Conservation (phyloP, 1,284 basidiomycete species). For the Phellinidium pouzarii region DNA sequence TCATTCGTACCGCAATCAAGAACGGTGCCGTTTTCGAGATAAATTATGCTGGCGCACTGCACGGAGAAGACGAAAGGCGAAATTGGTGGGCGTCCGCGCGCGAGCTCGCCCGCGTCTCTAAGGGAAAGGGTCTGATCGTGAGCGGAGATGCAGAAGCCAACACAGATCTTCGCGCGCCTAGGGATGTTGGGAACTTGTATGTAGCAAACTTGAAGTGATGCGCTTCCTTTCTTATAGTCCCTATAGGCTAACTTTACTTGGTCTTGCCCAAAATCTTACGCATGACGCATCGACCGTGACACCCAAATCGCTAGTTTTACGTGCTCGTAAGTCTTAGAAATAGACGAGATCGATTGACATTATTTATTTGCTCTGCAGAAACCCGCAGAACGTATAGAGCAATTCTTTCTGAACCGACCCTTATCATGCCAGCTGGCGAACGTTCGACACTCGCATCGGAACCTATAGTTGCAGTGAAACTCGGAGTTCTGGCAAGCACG, state of each 20-base stretch:
- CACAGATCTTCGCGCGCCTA: slow-evolving; percentile 57
- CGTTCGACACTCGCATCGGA: neutral
- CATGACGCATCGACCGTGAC: slow-evolving; percentile 54
- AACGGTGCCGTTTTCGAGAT: slow-evolving; percentile 85
- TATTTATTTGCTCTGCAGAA: slow-evolving; percentile 30
- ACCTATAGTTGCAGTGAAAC: neutral
- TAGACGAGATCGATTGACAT: no score
- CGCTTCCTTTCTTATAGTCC: slow-evolving; percentile 1
- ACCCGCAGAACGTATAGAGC: slow-evolving; percentile 59
- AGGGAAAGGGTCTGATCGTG: slow-evolving; percentile 66
- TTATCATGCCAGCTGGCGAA: slow-evolving; percentile 42
- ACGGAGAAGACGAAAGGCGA: slow-evolving; percentile 57
- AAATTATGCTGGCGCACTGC: slow-evolving; percentile 65
- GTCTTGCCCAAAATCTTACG: slow-evolving; percentile 57
- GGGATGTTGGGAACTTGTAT: slow-evolving; percentile 70
- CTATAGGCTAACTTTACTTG: slow-evolving; percentile 55
- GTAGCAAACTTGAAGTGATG: slow-evolving; percentile 23
- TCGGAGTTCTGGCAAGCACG: neutral
- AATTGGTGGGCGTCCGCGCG: slow-evolving; percentile 79
- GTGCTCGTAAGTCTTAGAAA: slow-evolving; percentile 52
- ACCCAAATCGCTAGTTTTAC: slow-evolving; percentile 59
- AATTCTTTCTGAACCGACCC: slow-evolving; percentile 61
- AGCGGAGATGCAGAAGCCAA: slow-evolving; percentile 55
- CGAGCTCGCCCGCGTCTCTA: slow-evolving; percentile 69
- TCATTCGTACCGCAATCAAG: slow-evolving; percentile 73